Conservation (phyloP, 1,139 yeast species). For the Magnusiomyces paraingens region DNA sequence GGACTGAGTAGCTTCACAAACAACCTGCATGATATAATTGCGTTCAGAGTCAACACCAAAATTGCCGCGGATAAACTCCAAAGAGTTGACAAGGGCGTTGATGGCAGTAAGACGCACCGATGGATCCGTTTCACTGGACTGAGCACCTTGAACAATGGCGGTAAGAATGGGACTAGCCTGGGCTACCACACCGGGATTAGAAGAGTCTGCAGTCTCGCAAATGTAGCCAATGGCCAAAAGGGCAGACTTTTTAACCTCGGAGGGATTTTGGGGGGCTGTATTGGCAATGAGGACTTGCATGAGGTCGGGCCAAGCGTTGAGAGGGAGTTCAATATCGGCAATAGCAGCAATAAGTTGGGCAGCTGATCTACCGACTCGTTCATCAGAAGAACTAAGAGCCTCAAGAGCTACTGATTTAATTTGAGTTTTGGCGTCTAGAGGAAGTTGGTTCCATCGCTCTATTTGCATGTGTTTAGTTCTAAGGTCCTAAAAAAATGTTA, state of each 20-base stretch:
- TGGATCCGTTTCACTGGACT: conserved; percentile 64
- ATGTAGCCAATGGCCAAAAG: conserved; percentile 88
- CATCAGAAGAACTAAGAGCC: conserved; percentile 60
- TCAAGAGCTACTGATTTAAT: conserved; percentile 57
- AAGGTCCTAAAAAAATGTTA: conserved; percentile 31
- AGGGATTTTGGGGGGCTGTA: conserved; percentile 72
- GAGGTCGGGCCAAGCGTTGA: conserved; percentile 81
- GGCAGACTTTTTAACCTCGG: conserved; percentile 77
- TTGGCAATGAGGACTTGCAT: conserved; percentile 78
- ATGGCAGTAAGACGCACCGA: conserved; percentile 83
- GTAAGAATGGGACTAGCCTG: conserved; percentile 91
- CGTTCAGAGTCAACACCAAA: conserved; percentile 93
- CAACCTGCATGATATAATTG: conserved; percentile 96
- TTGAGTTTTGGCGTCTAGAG: conserved; percentile 46
- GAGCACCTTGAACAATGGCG: conserved; percentile 96
- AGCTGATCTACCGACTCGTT: conserved; percentile 78
- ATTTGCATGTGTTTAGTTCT: conserved; percentile 28
- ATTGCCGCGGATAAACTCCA: conserved; percentile 81
- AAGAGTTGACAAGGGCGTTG: conserved; percentile 83
- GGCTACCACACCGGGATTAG: conserved; percentile 66
- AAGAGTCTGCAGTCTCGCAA: conserved; percentile 90
- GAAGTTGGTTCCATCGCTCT: conserved; percentile 56
- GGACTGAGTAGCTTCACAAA: conserved; percentile 96
- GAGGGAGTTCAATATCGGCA: conserved; percentile 89
- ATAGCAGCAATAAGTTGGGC: conserved; percentile 96